phyloP scores from a whole-genome alignment of 2,329 filamentous ascomycete genomes.

The Pestalotiopsis sp. region DNA sequence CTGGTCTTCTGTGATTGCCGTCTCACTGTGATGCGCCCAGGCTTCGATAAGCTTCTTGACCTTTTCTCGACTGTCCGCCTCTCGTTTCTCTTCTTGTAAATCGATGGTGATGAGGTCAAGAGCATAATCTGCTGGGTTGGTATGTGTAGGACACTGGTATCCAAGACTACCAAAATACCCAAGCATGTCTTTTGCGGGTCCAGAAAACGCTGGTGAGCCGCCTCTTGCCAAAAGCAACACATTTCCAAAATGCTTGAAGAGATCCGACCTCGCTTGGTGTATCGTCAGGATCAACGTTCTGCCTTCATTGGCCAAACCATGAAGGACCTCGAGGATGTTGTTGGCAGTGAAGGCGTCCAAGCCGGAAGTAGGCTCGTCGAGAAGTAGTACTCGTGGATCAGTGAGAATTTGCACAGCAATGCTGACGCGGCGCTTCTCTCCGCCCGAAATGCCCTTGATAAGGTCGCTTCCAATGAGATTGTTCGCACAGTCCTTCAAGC shows the following conservation, averaged over 20 bases:
- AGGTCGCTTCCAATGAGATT: constrained; percentile 73
- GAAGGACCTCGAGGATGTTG: constrained; percentile 75
- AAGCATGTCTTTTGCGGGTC: constrained; percentile 65
- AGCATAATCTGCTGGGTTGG: constrained; percentile 78
- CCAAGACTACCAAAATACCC: constrained; percentile 63
- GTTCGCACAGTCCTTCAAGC: constrained; percentile 77
- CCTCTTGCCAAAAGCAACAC: constrained; percentile 72
- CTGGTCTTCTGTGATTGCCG: constrained; percentile 1
- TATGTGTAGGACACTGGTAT: constrained; percentile 67
- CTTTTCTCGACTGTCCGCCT: constrained; percentile 63
- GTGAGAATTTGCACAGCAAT: constrained; percentile 80
- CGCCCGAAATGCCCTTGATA: constrained; percentile 78
- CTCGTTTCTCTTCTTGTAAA: constrained; percentile 65
- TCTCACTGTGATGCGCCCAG: constrained; percentile 45
- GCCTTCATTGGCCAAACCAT: constrained; percentile 71
- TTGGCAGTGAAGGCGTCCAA: constrained; percentile 78
- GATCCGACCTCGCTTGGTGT: constrained; percentile 74
- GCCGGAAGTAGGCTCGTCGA: constrained; percentile 78
- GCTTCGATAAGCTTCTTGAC: constrained; percentile 63
- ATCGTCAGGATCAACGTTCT: constrained; percentile 77
- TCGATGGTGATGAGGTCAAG: constrained; percentile 78
- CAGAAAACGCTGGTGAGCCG: constrained; percentile 69
- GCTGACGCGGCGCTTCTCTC: constrained; percentile 76
- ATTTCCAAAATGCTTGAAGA: constrained; percentile 73
- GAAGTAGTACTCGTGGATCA: constrained; percentile 70